phyloP scores from a whole-genome alignment of 768 basidiomycete genomes.

The Terana coerulea region DNA sequence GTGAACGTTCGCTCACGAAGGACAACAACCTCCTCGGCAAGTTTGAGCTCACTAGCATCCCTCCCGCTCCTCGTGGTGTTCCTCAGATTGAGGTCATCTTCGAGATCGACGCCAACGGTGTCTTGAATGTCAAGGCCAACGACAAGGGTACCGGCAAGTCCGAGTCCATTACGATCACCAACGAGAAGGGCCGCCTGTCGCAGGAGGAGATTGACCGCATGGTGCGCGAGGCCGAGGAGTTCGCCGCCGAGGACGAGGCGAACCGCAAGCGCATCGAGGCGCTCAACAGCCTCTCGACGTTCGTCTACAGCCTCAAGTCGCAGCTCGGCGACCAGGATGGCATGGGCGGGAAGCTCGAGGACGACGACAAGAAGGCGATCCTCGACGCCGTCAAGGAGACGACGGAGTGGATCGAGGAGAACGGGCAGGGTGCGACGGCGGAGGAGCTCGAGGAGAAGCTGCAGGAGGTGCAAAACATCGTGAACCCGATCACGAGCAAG shows the following conservation, averaged over 20 bases:
- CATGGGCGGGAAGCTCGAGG: constrained; percentile 81
- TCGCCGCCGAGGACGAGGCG: constrained; percentile 72
- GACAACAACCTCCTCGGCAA: constrained; percentile 98
- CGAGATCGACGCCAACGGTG: constrained; percentile 52
- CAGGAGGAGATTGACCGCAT: constrained; percentile 83
- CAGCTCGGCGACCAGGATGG: constrained; percentile 87
- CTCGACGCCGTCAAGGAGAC: constrained; percentile 81
- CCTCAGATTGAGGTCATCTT: constrained; percentile 98
- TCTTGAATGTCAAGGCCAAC: constrained; percentile 83
- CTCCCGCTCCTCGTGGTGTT: constrained; percentile 93
- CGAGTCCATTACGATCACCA: constrained; percentile 89
- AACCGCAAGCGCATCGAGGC: constrained; percentile 82
- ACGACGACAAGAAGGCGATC: constrained; percentile 82
- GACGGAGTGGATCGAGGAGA: constrained; percentile 88
- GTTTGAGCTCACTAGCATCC: constrained; percentile 90
- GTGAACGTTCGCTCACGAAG: constrained; percentile 95
- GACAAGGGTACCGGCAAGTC: constrained; percentile 96
- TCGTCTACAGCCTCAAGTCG: constrained; percentile 82
- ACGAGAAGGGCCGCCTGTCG: constrained; percentile 83
- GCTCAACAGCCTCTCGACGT: constrained; percentile 77
- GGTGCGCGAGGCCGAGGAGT: constrained; percentile 92
- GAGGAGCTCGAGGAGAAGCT: constrained; percentile 95
- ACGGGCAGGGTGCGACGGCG: constrained; percentile 67
- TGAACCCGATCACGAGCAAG: constrained; percentile 85
- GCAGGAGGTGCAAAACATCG: constrained; percentile 60